These are phyloP conservation scores for Malus sieversii DNA, from an alignment of 306 rosid species.

Conservation along the genomic window DNA sequence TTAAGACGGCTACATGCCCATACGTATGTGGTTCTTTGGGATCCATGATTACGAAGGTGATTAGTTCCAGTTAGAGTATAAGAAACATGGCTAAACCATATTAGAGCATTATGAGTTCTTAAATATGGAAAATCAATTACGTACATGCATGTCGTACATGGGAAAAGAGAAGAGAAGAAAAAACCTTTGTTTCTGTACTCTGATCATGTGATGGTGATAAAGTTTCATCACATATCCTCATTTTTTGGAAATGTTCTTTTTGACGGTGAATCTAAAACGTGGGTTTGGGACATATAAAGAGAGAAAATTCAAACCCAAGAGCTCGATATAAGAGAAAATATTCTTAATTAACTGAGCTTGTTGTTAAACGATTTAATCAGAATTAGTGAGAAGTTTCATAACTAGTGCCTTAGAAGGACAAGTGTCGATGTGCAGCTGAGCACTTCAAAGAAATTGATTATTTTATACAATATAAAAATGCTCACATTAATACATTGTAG, in stretches of 20 bases:
- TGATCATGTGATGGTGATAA: background rate
- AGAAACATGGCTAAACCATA: background rate
- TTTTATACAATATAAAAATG: background rate
- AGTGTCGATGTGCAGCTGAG: background rate
- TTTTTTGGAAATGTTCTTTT: background rate
- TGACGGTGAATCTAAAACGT: too few relatives aligned
- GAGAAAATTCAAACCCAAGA: too few relatives aligned
- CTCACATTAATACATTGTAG: background rate
- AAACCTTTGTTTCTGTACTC: background rate
- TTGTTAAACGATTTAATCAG: too few relatives aligned
- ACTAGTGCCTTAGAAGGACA: too few relatives aligned
- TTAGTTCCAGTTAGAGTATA: background rate
- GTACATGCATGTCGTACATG: background rate
- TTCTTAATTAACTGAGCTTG: too few relatives aligned
- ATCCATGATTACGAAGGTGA: background rate
- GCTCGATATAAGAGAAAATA: too few relatives aligned
- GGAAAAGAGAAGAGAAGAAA: background rate
- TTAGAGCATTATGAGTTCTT: background rate
- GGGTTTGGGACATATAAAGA: too few relatives aligned
- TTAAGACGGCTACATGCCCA: background rate
- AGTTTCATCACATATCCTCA: background rate
- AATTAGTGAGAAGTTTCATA: background rate
- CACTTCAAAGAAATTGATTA: background rate
- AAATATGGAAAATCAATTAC: background rate
- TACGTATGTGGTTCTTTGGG: background rate